These are phyloP conservation scores for Astrephomene gubernaculifera DNA, from an alignment of 139 green algal species.

Conservation along the genomic window DNA sequence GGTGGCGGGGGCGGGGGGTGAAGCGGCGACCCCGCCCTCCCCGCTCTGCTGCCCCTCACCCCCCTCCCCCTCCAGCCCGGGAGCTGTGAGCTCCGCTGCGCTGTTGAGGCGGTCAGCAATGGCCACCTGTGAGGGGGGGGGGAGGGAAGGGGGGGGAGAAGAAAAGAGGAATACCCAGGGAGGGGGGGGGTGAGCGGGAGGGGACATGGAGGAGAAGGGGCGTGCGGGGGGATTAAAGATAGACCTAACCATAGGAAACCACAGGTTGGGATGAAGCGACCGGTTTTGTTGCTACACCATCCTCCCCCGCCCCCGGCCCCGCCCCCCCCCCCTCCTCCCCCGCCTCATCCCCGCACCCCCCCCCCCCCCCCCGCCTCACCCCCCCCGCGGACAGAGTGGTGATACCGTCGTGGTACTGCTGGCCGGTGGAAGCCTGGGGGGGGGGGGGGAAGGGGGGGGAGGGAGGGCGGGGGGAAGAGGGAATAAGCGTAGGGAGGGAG, in stretches of 20 bases:
- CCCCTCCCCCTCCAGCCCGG: background rate
- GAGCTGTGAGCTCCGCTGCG: background rate
- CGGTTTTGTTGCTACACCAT: background rate
- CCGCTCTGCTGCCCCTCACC: background rate
- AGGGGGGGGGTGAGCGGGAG: background rate
- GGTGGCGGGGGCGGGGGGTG: background rate
- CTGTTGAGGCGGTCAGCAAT: constrained; percentile 8
- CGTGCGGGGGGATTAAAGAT: background rate
- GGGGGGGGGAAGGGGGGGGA: background rate
- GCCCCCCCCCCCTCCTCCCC: background rate
- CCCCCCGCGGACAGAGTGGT: background rate
- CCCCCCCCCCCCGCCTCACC: background rate
- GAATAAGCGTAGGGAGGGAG: background rate
- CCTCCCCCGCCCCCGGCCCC: background rate
- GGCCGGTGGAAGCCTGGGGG: constrained; percentile 1
- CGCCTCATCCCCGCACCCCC: background rate
- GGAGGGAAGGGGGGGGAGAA: too few species aligned
- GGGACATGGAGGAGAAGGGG: background rate
- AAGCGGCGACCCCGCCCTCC: background rate
- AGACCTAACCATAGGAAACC: background rate
- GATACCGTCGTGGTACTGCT: constrained; percentile 8
- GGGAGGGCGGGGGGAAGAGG: background rate
- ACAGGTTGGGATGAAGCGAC: background rate
- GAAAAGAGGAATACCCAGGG: too few species aligned
- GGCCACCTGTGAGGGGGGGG: background rate